Evolutionary conservation across 495 filamentous ascomycete genomes (phyloP).

Genomic region (Lasiosphaeriaceae sp.): DNA sequence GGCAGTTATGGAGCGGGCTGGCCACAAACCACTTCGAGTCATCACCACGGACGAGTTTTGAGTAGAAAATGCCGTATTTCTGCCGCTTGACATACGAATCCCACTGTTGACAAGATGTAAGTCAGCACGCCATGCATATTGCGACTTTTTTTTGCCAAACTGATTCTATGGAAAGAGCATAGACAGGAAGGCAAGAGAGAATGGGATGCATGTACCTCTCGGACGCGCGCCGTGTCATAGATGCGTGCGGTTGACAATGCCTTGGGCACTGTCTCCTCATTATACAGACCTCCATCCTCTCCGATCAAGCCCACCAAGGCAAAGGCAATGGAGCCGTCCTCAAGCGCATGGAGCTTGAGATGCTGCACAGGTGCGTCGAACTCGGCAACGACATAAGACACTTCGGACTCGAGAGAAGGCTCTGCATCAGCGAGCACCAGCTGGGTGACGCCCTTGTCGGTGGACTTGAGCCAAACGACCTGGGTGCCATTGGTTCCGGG

Average conservation of each 20-base stretch:
- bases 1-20: constrained; percentile 15
- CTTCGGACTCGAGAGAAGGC: not conserved
- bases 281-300: constrained; percentile 13
- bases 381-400: constrained; percentile 9
- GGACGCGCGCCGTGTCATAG: not conserved
- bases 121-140: not conserved
- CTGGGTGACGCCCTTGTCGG: constrained; percentile 19
- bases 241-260: not conserved
- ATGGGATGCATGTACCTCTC: not conserved
- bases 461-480: not conserved
- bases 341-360: constrained; percentile 19
- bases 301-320: constrained; percentile 16
- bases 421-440: constrained; percentile 11
- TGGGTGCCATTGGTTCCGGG: not conserved
- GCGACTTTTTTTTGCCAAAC: not conserved
- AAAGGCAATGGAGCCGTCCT: constrained; percentile 20
- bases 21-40: constrained; percentile 8
- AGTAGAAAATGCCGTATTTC: constrained; percentile 25
- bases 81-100: constrained; percentile 12
- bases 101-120: constrained; percentile 11
- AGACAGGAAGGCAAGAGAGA: not conserved
- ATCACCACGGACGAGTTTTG: constrained; percentile 14
- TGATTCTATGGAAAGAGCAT: too few species aligned
- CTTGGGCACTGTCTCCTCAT: not conserved
- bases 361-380: constrained; percentile 11